A percentile compares a stretch with the other conserved stretches of the same genome.
phyloP scores from a whole-genome alignment of 2,329 filamentous ascomycete genomes.

The Coniochaeta prunicola region DNA sequence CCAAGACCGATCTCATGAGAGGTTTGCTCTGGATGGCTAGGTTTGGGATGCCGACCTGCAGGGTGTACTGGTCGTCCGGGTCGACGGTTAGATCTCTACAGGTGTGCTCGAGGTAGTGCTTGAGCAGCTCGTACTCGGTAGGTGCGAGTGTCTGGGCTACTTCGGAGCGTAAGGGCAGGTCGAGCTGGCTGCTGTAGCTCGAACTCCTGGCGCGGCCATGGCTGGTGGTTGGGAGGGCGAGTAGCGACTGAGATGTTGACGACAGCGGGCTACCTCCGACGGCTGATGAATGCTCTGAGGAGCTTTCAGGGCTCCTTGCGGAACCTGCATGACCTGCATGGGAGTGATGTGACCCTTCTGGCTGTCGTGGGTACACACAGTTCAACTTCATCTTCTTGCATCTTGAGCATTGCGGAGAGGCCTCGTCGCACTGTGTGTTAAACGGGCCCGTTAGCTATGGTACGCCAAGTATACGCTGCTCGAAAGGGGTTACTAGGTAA shows the following conservation, averaged over 20 bases:
- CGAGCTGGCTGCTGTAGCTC: background rate
- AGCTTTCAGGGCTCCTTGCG: constrained; percentile 4
- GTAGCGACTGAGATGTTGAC: background rate
- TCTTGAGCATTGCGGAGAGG: constrained; percentile 22
- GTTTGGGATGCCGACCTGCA: constrained; percentile 33
- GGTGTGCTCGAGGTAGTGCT: constrained; percentile 34
- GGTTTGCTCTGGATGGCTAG: constrained; percentile 29
- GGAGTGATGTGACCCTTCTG: background rate
- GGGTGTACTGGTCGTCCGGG: constrained; percentile 27
- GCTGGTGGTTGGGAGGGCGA: background rate
- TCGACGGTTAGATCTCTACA: constrained; percentile 27
- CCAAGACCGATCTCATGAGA: constrained; percentile 33
- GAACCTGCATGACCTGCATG: background rate
- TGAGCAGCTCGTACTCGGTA: constrained; percentile 27
- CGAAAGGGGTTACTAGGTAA: background rate
- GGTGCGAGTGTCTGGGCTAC: constrained; percentile 13
- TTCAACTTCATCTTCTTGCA: constrained; percentile 20
- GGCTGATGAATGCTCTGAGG: constrained; percentile 3
- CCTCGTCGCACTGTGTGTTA: constrained; percentile 24
- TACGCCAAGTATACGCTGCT: background rate
- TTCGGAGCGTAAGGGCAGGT: constrained; percentile 5
- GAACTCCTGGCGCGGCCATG: background rate
- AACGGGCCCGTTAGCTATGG: background rate
- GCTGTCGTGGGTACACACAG: constrained; percentile 17
- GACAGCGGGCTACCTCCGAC: background rate